Evolutionary conservation across 441 rosid species (phyloP).

Genomic region (Rhodomyrtus psidioides): DNA sequence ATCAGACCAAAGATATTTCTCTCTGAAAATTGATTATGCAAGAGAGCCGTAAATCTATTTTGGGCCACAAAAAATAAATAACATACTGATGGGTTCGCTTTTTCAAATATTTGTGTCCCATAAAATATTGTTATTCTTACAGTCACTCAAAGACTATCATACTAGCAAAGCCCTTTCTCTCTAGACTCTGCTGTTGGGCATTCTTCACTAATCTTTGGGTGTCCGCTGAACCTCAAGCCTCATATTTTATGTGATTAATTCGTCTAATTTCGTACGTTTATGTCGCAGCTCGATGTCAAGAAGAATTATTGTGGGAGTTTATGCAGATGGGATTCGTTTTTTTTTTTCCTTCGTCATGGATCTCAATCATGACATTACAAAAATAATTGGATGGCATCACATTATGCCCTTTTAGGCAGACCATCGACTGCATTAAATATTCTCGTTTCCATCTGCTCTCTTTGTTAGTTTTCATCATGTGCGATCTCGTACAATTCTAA

Average conservation of each 20-base stretch:
- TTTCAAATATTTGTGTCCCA: no score
- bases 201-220: neutral
- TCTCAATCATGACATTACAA: neutral
- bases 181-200: neutral
- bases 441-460: neutral
- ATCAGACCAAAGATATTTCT: neutral
- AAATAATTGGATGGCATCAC: neutral
- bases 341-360: neutral
- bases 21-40: neutral
- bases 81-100: no score
- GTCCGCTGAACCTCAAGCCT: neutral
- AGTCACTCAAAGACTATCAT: no score
- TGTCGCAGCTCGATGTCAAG: neutral
- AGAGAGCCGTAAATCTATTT: no score
- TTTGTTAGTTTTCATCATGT: neutral
- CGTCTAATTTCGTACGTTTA: neutral
- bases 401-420: neutral
- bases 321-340: neutral
- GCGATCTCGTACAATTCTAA: neutral
- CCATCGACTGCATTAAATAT: neutral
- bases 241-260: neutral
- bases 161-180: neutral
- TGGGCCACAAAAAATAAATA: no score
- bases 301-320: neutral
- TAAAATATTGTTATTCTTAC: no score